Conservation (phyloP, 352 stramenopile species). For the Pythium scleroteichum region DNA sequence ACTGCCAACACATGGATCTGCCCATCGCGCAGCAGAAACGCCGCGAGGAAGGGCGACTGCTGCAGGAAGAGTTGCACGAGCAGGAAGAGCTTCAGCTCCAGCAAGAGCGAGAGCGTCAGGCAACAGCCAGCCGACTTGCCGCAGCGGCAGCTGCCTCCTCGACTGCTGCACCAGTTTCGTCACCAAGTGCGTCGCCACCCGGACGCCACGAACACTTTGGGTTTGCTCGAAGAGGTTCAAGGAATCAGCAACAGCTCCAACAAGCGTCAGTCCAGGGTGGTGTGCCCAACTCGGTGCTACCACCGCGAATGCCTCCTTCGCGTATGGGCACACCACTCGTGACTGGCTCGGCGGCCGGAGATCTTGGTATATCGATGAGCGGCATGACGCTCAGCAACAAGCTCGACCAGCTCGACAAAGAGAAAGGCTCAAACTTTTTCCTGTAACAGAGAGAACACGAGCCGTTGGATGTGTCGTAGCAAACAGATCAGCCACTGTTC, state of each 20-base stretch:
- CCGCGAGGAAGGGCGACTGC: constrained; percentile 34
- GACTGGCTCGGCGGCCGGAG: constrained; percentile 3
- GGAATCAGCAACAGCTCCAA: constrained; percentile 16
- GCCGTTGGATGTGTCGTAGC: not conserved
- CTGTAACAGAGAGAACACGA: constrained; percentile 2
- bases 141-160: not conserved
- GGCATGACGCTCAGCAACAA: constrained; percentile 56
- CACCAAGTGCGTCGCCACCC: not conserved
- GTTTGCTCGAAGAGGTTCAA: constrained; percentile 11
- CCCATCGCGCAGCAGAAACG: constrained; percentile 59
- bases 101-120: constrained; percentile 4
- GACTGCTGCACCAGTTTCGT: not conserved
- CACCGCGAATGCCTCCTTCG: constrained; percentile 12
- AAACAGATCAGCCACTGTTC: too few relatives aligned
- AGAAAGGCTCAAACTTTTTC: constrained; percentile 40
- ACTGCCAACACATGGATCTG: constrained; percentile 83
- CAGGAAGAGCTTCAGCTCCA: constrained; percentile 11
- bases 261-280: not conserved
- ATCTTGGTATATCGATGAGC: constrained; percentile 19
- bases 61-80: constrained; percentile 18
- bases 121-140: not conserved
- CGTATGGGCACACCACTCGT: constrained; percentile 20
- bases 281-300: constrained; percentile 4
- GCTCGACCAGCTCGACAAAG: constrained; percentile 75
- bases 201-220: not conserved